A percentile compares a stretch with the other conserved stretches of the same genome.
Evolutionary conservation across 805 yeast species (phyloP).

Genomic region (Saturnispora zaruensis): DNA sequence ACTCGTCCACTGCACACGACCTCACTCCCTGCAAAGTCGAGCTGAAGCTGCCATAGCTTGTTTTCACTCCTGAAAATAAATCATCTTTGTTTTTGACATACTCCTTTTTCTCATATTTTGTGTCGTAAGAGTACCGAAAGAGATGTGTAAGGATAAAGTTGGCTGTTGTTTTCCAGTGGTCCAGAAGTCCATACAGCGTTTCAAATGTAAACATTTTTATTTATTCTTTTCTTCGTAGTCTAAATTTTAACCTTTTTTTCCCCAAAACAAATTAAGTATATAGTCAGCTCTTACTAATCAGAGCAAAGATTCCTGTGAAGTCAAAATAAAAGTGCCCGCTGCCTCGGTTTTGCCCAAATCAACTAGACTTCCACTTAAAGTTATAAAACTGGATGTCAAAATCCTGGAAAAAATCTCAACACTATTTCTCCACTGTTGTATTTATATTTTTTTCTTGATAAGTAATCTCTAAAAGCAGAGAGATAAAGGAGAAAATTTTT

Average conservation of each 20-base stretch:
- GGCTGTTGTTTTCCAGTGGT: not conserved
- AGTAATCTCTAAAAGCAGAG: not conserved
- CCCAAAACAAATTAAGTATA: slow-evolving; percentile 2
- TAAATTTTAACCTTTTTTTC: no score
- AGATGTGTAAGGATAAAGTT: not conserved
- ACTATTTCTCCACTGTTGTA: not conserved
- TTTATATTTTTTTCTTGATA: not conserved
- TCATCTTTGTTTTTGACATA: not conserved
- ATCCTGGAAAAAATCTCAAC: not conserved
- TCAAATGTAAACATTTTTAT: slow-evolving; percentile 7
- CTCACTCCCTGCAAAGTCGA: slow-evolving; percentile 6
- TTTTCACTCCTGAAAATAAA: not conserved
- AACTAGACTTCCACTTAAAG: slow-evolving; percentile 17
- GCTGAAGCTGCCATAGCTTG: not conserved
- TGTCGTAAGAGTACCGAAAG: not conserved
- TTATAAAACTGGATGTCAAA: slow-evolving; percentile 28
- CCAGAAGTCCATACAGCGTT: not conserved
- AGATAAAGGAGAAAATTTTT: no score
- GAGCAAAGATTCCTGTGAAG: not conserved
- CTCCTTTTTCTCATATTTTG: not conserved
- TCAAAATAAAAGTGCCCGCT: not conserved
- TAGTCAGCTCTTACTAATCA: not conserved
- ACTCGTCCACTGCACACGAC: slow-evolving; percentile 27
- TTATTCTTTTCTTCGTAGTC: not conserved
- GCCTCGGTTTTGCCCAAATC: not conserved